Evolutionary conservation across 2,329 filamentous ascomycete species (phyloP).

Genomic region (Cytospora mali): DNA sequence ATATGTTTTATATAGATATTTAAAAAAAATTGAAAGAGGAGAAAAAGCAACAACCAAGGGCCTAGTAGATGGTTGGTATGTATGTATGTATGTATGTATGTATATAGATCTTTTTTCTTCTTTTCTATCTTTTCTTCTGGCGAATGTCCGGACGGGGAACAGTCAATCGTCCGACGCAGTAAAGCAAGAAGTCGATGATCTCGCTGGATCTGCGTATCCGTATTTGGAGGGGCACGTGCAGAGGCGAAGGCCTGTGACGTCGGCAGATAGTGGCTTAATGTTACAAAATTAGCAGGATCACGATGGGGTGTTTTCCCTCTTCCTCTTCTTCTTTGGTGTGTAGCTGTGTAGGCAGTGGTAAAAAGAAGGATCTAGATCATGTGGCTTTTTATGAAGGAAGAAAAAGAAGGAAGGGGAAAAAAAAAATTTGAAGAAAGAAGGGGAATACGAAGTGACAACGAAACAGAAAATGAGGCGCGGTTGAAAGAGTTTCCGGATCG

Average conservation of each 20-base stretch:
- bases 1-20: not conserved
- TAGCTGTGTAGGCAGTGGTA: not conserved
- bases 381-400: not conserved
- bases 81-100: not conserved
- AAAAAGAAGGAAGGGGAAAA: too few species aligned
- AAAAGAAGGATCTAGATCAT: not conserved
- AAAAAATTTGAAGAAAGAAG: too few species aligned
- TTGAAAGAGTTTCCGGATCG: not conserved
- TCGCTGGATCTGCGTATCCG: slow-evolving; percentile 8
- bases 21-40: too few species aligned
- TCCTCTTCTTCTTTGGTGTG: too few species aligned
- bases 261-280: slow-evolving; percentile 8
- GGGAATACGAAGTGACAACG: not conserved
- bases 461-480: not conserved
- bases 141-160: not conserved
- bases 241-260: slow-evolving; percentile 18
- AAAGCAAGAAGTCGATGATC: not conserved
- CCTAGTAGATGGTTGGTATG: too few species aligned
- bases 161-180: not conserved
- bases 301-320: too few species aligned
- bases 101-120: not conserved
- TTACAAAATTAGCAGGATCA: slow-evolving; percentile 12
- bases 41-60: too few species aligned
- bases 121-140: not conserved
- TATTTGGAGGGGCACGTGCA: slow-evolving; percentile 20